Percentiles rank a stretch among this genome's conserved stretches.
Conservation (phyloP, 2,329 filamentous ascomycete species). For the Chrysoporthe cubensis region DNA sequence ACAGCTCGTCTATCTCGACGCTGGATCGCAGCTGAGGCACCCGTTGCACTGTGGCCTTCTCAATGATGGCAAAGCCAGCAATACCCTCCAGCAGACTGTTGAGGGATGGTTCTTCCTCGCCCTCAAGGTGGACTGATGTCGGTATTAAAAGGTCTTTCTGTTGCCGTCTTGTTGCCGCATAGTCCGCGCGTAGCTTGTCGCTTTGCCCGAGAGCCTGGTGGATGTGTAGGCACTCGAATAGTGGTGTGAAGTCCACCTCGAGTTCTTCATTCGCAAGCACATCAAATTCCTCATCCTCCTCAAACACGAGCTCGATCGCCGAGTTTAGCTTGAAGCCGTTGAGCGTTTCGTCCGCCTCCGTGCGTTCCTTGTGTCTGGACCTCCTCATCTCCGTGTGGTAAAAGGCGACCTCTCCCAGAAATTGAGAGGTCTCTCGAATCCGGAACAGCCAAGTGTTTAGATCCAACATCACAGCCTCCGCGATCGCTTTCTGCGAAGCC, state of each 20-base stretch:
- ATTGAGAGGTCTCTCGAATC: conserved; percentile 94
- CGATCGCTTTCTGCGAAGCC: conserved; percentile 87
- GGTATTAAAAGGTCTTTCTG: conserved; percentile 93
- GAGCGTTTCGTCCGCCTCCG: conserved; percentile 75
- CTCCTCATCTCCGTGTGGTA: conserved; percentile 92
- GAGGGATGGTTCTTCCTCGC: conserved; percentile 84
- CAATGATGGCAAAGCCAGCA: conserved; percentile 94
- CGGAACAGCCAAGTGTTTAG: conserved; percentile 95
- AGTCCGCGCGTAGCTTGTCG: conserved; percentile 88
- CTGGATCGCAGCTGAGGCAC: conserved; percentile 80
- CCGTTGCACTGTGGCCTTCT: conserved; percentile 88
- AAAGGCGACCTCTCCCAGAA: conserved; percentile 93
- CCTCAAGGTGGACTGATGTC: conserved; percentile 71
- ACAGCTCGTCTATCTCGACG: conserved; percentile 94
- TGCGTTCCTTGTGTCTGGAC: conserved; percentile 79
- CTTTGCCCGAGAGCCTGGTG: conserved; percentile 92
- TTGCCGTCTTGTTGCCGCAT: conserved; percentile 84
- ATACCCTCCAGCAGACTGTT: conserved; percentile 92
- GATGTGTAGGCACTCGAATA: conserved; percentile 95
- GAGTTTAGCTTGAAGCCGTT: conserved; percentile 91
- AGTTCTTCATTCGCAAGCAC: conserved; percentile 94
- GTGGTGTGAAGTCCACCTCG: conserved; percentile 89
- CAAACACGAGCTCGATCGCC: conserved; percentile 90
- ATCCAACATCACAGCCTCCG: conserved; percentile 95
- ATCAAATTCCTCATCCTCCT: conserved; percentile 95